Conservation (phyloP, 129 eudicot genomes). For the Ambrosia artemisiifolia region DNA sequence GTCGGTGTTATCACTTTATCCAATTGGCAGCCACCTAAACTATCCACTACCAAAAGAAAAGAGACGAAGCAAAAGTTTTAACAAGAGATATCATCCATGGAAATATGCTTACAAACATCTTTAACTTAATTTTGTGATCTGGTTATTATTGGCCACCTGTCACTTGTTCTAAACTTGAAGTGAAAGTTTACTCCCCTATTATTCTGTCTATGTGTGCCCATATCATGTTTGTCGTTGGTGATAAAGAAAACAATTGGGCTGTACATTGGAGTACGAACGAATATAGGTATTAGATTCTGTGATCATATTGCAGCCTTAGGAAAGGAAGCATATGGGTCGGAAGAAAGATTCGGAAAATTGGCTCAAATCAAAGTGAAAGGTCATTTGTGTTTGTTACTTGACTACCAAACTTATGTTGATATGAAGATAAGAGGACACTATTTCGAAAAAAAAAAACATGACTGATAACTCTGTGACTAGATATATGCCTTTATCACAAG, state of each 20-base stretch:
- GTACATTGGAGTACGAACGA: slow-evolving; percentile 30
- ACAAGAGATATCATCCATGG: slow-evolving; percentile 2
- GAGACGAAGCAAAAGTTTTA: neutral
- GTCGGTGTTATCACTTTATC: neutral
- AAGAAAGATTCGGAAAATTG: neutral
- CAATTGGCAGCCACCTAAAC: slow-evolving; percentile 19
- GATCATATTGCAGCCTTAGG: slow-evolving; percentile 19
- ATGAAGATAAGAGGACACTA: too few species aligned
- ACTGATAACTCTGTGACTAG: too few species aligned
- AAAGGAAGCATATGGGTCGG: slow-evolving; percentile 18
- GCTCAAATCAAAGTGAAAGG: too few species aligned
- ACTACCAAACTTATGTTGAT: too few species aligned
- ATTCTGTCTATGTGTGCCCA: slow-evolving; percentile 8
- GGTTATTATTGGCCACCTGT: neutral
- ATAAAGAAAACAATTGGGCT: slow-evolving; percentile 14
- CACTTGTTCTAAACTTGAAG: neutral
- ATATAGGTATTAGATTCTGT: slow-evolving; percentile 29
- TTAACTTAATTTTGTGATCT: neutral
- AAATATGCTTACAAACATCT: neutral
- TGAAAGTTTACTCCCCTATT: neutral
- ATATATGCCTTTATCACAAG: too few species aligned
- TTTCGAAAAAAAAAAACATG: too few species aligned
- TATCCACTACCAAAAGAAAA: neutral
- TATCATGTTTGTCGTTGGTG: slow-evolving; percentile 20
- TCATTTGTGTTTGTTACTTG: too few species aligned